Evolutionary conservation across 306 rosid species (phyloP).

Genomic region (Prunus dulcis): DNA sequence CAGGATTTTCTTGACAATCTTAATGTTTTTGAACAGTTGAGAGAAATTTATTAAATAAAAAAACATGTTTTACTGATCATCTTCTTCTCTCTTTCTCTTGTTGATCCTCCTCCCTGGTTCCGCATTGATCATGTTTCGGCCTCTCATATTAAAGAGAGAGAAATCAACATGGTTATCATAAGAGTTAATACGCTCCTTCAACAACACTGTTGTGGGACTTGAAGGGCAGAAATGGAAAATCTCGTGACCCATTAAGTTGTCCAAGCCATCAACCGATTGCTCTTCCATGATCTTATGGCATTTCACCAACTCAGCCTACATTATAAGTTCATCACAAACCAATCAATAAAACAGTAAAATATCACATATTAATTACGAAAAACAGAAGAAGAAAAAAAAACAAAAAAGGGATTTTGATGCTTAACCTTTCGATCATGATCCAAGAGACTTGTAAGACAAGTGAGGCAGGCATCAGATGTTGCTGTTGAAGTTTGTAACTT

Average conservation of each 20-base stretch:
- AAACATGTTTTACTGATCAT: too few species aligned
- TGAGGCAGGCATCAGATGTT: slow-evolving; percentile 11
- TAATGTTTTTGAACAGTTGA: not conserved
- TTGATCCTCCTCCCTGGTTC: not conserved
- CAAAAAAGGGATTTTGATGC: not conserved
- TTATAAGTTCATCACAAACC: not conserved
- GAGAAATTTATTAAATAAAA: not conserved
- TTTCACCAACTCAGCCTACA: slow-evolving; percentile 36
- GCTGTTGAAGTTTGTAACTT: not conserved
- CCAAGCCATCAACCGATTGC: not conserved
- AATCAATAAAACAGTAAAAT: slow-evolving; percentile 11
- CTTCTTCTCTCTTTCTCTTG: slow-evolving; percentile 17
- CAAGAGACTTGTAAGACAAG: slow-evolving; percentile 24
- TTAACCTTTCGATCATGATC: slow-evolving; percentile 40
- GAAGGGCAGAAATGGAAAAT: slow-evolving; percentile 23
- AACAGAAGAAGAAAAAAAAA: not conserved
- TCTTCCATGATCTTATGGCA: slow-evolving; percentile 42
- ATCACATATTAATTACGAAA: not conserved
- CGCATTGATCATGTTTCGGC: not conserved
- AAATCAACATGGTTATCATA: slow-evolving; percentile 13
- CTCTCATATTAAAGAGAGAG: slow-evolving; percentile 13
- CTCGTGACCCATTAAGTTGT: slow-evolving; percentile 2
- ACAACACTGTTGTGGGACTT: slow-evolving; percentile 51
- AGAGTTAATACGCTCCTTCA: slow-evolving; percentile 18
- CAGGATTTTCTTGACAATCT: not conserved